Base-by-base conservation (phyloP, 345 rosid genomes). In the Citrus maxima region DNA sequence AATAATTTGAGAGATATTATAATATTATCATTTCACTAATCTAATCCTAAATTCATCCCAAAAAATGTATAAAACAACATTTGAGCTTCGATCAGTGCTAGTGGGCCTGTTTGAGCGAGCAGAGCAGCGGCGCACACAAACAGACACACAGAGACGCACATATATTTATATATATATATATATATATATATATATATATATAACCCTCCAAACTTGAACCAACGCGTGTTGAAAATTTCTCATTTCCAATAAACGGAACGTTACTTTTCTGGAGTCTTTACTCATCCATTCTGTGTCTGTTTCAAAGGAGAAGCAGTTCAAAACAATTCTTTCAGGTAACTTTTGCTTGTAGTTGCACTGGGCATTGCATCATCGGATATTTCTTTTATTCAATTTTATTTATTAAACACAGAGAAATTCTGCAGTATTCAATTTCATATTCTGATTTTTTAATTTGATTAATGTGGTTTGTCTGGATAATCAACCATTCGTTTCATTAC, bases 151-250 rank as follows among this genome's bases (percentile, higher is more conserved):
- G 42, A 2, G 10, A 9, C 42, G 42, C 42, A 7, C 42, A 34
- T 0, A 34, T 34, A 34, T 34, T 4, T 32, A 4, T 30, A 30
- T 30, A 30, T 3, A 30, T 30, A 30, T 30, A 30, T 30, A 30
- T 30, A 30, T 30, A 34, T 4, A 34, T 34, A 34, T 34, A 5
- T 35, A 6, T 35, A 5, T 7, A 35, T 51, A 37, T 27, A 51
- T 27, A 49, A 49, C 74, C 61, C 74, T 28, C 61, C 60, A 70
- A 9, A 18, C 25, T 51, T 7, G 27, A 37, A 51, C 6, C 73
- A 70, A 51, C 60, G 75, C 63, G 75, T 30, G 62, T 54, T 54
- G 24, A 27, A 10, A 71, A 51, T 16, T 71, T 32, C 74, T 71
- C 46, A 54, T 10, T 51, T 51, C 34, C 58, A 18, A 49, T 19